Evolutionary conservation across 1,139 yeast genomes (phyloP).

Genomic region (Sugiyamaella pinicola): DNA sequence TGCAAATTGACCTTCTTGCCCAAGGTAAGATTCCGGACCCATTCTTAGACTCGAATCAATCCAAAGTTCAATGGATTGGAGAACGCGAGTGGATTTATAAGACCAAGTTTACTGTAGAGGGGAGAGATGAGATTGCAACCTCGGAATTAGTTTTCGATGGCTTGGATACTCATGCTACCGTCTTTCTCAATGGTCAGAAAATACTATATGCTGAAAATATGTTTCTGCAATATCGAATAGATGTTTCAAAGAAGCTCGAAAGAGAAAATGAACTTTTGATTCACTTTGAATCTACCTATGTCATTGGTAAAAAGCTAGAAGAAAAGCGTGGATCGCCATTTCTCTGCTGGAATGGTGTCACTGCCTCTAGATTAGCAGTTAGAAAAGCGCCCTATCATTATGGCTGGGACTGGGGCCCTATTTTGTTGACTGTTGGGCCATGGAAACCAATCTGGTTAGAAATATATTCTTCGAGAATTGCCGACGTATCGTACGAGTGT

Average conservation of each 20-base stretch:
- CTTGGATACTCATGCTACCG: slow-evolving; percentile 50
- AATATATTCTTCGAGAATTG: slow-evolving; percentile 33
- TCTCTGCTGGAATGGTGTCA: slow-evolving; percentile 45
- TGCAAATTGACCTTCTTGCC: slow-evolving; percentile 42
- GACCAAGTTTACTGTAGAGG: slow-evolving; percentile 28
- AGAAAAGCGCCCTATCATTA: slow-evolving; percentile 58
- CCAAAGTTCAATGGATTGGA: slow-evolving; percentile 51
- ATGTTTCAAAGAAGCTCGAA: slow-evolving; percentile 48
- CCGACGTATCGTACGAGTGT: slow-evolving; percentile 35
- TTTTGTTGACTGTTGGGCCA: slow-evolving; percentile 52
- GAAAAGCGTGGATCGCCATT: slow-evolving; percentile 29
- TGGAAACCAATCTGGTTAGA: slow-evolving; percentile 47
- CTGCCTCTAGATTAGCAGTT: slow-evolving; percentile 46
- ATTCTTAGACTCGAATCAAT: slow-evolving; percentile 48
- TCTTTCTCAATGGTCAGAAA: slow-evolving; percentile 43
- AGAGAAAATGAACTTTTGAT: slow-evolving; percentile 33
- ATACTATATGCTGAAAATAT: slow-evolving; percentile 46
- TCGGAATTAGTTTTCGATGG: slow-evolving; percentile 46
- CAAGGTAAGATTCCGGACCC: slow-evolving; percentile 50
- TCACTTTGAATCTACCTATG: slow-evolving; percentile 38
- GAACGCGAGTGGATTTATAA: slow-evolving; percentile 40
- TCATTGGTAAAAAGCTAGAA: slow-evolving; percentile 35
- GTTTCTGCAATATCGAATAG: slow-evolving; percentile 42
- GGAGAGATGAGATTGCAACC: neutral
- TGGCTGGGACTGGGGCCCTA: slow-evolving; percentile 66